A percentile compares a stretch with the other conserved stretches of the same genome.
Evolutionary conservation across 1,139 yeast species (phyloP).

Genomic region (Candida pseudoviswanathii): DNA sequence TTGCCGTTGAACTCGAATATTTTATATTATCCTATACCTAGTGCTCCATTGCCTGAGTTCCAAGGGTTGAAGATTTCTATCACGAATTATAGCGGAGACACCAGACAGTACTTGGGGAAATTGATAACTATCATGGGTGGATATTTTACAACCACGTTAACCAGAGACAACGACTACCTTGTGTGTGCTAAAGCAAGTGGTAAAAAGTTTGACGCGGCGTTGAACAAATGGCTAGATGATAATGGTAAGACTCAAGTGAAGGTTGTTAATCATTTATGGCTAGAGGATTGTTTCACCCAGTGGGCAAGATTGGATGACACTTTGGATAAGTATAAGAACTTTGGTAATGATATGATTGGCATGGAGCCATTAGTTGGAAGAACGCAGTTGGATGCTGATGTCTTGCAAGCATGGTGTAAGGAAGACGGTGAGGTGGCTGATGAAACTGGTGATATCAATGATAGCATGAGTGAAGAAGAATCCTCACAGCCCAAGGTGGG

Average conservation of each 20-base stretch:
- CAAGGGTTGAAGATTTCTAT: slow-evolving; percentile 58
- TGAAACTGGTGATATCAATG: slow-evolving; percentile 25
- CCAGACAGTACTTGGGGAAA: slow-evolving; percentile 67
- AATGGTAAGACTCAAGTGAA: slow-evolving; percentile 40
- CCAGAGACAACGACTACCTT: slow-evolving; percentile 68
- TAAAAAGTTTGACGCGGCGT: slow-evolving; percentile 73
- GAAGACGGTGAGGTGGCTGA: slow-evolving; percentile 5
- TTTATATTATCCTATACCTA: slow-evolving; percentile 73
- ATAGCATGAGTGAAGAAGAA: slow-evolving; percentile 39
- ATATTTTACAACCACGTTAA: slow-evolving; percentile 67
- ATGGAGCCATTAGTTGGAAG: slow-evolving; percentile 53
- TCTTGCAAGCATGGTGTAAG: slow-evolving; percentile 42
- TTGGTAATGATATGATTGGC: slow-evolving; percentile 41
- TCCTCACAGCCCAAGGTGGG: slow-evolving; percentile 10
- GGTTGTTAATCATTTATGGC: slow-evolving; percentile 81
- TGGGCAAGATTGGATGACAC: slow-evolving; percentile 57
- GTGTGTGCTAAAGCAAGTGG: slow-evolving; percentile 73
- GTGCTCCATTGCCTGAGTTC: slow-evolving; percentile 53
- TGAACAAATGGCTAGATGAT: slow-evolving; percentile 51
- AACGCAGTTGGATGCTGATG: slow-evolving; percentile 45
- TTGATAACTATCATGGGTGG: slow-evolving; percentile 79
- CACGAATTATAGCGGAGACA: slow-evolving; percentile 85
- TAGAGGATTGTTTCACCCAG: slow-evolving; percentile 74
- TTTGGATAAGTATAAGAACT: slow-evolving; percentile 45
- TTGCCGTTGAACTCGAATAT: slow-evolving; percentile 57